Evolutionary conservation across 2,329 filamentous ascomycete genomes (phyloP).

Genomic region (Calonectria ilicicola): DNA sequence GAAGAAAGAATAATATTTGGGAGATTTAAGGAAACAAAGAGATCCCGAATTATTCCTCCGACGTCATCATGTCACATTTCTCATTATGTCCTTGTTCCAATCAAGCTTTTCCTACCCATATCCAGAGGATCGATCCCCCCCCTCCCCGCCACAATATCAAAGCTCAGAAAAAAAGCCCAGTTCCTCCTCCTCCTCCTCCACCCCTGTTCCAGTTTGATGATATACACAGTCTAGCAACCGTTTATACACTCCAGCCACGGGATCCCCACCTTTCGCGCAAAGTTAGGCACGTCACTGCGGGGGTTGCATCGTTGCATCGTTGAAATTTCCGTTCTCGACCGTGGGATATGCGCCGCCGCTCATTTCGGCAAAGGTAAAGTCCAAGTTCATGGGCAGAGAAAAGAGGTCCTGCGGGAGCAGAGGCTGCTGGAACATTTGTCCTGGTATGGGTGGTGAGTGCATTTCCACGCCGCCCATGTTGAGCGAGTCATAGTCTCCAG

Average conservation of each 20-base stretch:
- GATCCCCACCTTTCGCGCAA: background rate
- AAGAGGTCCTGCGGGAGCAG: slow-evolving; percentile 94
- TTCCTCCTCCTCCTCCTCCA: background rate
- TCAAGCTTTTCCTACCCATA: slow-evolving; percentile 1
- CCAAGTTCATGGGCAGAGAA: slow-evolving; percentile 94
- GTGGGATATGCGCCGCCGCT: slow-evolving; percentile 73
- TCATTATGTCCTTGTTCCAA: slow-evolving; percentile 32
- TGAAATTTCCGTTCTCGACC: slow-evolving; percentile 71
- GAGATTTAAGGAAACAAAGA: slow-evolving; percentile 8
- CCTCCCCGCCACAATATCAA: background rate
- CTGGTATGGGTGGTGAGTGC: slow-evolving; percentile 50
- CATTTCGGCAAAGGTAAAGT: slow-evolving; percentile 85
- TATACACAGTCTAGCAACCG: slow-evolving; percentile 23
- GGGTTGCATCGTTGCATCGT: slow-evolving; percentile 5
- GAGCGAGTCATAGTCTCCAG: slow-evolving; percentile 57
- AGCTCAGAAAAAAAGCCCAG: background rate
- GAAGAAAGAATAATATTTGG: background rate
- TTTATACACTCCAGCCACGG: background rate
- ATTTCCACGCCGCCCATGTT: slow-evolving; percentile 53
- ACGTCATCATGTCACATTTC: slow-evolving; percentile 37
- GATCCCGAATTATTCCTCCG: slow-evolving; percentile 18
- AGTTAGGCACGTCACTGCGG: background rate
- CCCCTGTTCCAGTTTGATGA: slow-evolving; percentile 14
- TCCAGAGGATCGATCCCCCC: background rate
- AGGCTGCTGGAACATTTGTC: slow-evolving; percentile 78